phyloP scores from a whole-genome alignment of 768 basidiomycete species.

The Kondoa malvinella region DNA sequence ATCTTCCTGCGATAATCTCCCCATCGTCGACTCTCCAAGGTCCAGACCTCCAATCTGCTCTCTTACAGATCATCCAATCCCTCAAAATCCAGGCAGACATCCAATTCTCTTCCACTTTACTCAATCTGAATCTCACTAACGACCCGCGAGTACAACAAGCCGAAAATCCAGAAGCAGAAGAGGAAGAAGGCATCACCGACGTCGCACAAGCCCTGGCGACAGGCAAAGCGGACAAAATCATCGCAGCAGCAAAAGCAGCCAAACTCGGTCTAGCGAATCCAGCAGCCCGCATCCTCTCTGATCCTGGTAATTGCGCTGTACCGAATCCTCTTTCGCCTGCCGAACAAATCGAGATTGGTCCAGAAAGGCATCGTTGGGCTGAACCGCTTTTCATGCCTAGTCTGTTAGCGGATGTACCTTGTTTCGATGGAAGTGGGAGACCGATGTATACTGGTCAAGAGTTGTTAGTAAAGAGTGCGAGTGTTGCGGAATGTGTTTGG shows the following conservation, averaged over 20 bases:
- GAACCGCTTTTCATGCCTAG: constrained; percentile 70
- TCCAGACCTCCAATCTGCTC: constrained; percentile 50
- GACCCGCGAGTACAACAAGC: neutral
- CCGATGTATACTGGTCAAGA: constrained; percentile 22
- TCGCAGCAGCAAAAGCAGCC: constrained; percentile 67
- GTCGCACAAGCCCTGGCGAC: constrained; percentile 78
- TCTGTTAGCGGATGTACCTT: constrained; percentile 33
- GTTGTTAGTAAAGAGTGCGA: constrained; percentile 18
- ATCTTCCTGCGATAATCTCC: constrained; percentile 43
- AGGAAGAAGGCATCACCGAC: constrained; percentile 74
- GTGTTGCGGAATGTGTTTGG: constrained; percentile 8
- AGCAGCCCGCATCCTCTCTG: constrained; percentile 41
- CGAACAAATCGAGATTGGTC: constrained; percentile 50
- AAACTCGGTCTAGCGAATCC: constrained; percentile 35
- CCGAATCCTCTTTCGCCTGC: constrained; percentile 56
- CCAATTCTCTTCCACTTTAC: constrained; percentile 7
- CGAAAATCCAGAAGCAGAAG: constrained; percentile 31
- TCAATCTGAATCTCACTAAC: neutral
- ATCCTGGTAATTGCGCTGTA: constrained; percentile 65
- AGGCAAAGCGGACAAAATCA: constrained; percentile 76
- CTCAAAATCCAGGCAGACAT: constrained; percentile 23
- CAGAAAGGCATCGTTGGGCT: constrained; percentile 75
- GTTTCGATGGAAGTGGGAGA: constrained; percentile 21
- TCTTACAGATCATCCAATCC: constrained; percentile 20
- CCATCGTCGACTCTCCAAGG: constrained; percentile 47